Percentiles rank a stretch among this genome's conserved stretches.
These are phyloP conservation scores for Starmerella apis DNA, from an alignment of 805 yeast genomes.

Conservation along the genomic window DNA sequence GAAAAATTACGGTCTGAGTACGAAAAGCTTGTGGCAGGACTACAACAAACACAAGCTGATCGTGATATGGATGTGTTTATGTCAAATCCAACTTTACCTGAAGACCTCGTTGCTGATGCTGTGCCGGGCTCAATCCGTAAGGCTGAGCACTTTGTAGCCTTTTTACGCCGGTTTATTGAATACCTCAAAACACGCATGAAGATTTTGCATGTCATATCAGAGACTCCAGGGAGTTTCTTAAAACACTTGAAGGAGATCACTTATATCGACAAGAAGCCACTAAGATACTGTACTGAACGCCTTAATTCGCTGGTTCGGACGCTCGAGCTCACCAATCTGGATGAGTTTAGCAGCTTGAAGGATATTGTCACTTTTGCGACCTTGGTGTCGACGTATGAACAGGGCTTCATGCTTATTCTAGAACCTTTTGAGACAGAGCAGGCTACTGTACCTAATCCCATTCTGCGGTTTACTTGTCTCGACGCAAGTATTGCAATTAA, in stretches of 20 bases:
- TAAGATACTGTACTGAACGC: conserved; percentile 85
- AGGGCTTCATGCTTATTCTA: conserved; percentile 79
- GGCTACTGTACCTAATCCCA: conserved; percentile 94
- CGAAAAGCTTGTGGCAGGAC: conserved; percentile 79
- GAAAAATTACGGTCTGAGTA: conserved; percentile 81
- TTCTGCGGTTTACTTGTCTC: conserved; percentile 80
- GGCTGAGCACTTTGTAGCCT: conserved; percentile 94
- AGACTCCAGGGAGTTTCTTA: conserved; percentile 85
- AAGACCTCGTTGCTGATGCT: conserved; percentile 80
- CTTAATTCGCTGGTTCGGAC: conserved; percentile 81
- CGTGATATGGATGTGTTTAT: conserved; percentile 57
- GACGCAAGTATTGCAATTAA: conserved; percentile 98
- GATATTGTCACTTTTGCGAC: conserved; percentile 97
- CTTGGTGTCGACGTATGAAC: conserved; percentile 84
- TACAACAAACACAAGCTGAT: conserved; percentile 58
- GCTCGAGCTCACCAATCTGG: conserved; percentile 74
- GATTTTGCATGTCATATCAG: conserved; percentile 93
- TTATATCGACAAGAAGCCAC: conserved; percentile 83
- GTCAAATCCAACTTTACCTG: conserved; percentile 78
- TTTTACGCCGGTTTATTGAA: conserved; percentile 83
- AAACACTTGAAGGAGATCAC: conserved; percentile 90
- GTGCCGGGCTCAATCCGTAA: conserved; percentile 94
- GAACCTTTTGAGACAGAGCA: conserved; percentile 95
- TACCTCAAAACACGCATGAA: conserved; percentile 95
- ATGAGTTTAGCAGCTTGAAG: conserved; percentile 83